Evolutionary conservation across 2,329 filamentous ascomycete species (phyloP).

Genomic region (Neurospora crassa): DNA sequence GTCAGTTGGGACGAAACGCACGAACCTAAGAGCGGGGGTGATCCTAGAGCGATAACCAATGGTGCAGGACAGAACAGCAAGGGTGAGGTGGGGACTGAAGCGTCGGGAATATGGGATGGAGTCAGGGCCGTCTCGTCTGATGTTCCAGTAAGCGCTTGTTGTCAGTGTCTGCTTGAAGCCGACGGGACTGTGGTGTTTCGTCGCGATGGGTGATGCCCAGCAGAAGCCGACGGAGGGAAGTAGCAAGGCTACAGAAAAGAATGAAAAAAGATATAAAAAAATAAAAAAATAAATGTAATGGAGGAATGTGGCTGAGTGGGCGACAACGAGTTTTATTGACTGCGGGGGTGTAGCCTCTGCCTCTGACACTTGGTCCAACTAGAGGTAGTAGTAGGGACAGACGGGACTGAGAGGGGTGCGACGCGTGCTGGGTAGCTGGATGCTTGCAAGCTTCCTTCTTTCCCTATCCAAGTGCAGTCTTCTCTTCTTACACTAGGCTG

Average conservation of each 20-base stretch:
- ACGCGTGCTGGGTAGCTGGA: slow-evolving; percentile 9
- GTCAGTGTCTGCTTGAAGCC: neutral
- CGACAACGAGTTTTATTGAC: slow-evolving; percentile 21
- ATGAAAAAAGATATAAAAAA: slow-evolving; percentile 12
- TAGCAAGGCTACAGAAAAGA: neutral
- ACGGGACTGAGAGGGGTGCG: slow-evolving; percentile 8
- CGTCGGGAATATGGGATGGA: neutral
- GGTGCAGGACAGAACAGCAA: neutral
- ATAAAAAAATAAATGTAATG: slow-evolving; percentile 18
- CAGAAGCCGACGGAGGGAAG: neutral
- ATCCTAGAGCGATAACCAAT: neutral
- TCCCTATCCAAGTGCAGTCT: neutral
- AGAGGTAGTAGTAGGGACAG: neutral
- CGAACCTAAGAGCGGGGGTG: neutral
- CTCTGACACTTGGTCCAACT: slow-evolving; percentile 7
- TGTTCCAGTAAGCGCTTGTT: neutral
- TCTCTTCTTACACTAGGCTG: slow-evolving; percentile 6
- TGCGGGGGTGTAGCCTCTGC: slow-evolving; percentile 13
- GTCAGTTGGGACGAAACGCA: neutral
- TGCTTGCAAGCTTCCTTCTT: neutral
- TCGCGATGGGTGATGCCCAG: neutral
- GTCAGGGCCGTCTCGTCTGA: neutral
- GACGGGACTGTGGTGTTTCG: neutral
- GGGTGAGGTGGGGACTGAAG: neutral
- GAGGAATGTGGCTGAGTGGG: slow-evolving; percentile 13